phyloP scores from a whole-genome alignment of 306 rosid genomes.

The Sechiopsis laciniata region DNA sequence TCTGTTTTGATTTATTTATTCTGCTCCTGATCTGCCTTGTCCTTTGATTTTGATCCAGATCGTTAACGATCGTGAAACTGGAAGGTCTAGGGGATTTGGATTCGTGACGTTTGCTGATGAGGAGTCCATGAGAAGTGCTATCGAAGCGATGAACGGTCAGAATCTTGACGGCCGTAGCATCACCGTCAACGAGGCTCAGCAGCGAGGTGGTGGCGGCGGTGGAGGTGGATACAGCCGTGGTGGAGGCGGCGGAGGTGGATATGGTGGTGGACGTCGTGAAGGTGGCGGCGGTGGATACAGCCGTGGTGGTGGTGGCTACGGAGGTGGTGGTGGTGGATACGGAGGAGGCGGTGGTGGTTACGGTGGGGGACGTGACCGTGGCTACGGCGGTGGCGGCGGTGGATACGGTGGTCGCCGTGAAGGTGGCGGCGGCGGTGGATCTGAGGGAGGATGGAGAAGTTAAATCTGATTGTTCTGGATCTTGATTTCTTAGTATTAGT shows the following conservation, averaged over 20 bases:
- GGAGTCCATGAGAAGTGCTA: slow-evolving; percentile 69
- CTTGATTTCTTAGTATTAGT: too few relatives aligned
- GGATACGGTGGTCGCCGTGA: slow-evolving; percentile 45
- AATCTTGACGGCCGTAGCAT: slow-evolving; percentile 79
- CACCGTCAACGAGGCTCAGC: slow-evolving; percentile 86
- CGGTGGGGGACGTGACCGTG: too few relatives aligned
- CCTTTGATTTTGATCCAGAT: slow-evolving; percentile 28
- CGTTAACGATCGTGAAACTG: slow-evolving; percentile 87
- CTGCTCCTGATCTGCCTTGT: slow-evolving; percentile 21
- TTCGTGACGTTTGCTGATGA: slow-evolving; percentile 76
- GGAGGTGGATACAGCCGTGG: slow-evolving; percentile 34
- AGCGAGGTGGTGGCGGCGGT: slow-evolving; percentile 54
- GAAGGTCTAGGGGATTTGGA: slow-evolving; percentile 89
- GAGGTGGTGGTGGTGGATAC: slow-evolving; percentile 41
- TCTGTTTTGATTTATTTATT: background rate
- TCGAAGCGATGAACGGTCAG: slow-evolving; percentile 87
- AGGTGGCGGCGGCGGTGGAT: slow-evolving; percentile 43
- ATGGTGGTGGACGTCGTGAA: slow-evolving; percentile 7
- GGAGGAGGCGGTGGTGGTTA: slow-evolving; percentile 29
- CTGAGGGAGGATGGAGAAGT: slow-evolving; percentile 73
- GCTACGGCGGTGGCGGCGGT: background rate
- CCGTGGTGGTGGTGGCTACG: slow-evolving; percentile 31
- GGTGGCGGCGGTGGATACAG: slow-evolving; percentile 29
- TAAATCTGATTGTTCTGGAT: slow-evolving; percentile 11
- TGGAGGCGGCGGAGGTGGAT: slow-evolving; percentile 6